Evolutionary conservation across 2,329 filamentous ascomycete species (phyloP), one percentile per base, ranked within the genome.

Genomic region (Lachnellula subtilissima): DNA sequence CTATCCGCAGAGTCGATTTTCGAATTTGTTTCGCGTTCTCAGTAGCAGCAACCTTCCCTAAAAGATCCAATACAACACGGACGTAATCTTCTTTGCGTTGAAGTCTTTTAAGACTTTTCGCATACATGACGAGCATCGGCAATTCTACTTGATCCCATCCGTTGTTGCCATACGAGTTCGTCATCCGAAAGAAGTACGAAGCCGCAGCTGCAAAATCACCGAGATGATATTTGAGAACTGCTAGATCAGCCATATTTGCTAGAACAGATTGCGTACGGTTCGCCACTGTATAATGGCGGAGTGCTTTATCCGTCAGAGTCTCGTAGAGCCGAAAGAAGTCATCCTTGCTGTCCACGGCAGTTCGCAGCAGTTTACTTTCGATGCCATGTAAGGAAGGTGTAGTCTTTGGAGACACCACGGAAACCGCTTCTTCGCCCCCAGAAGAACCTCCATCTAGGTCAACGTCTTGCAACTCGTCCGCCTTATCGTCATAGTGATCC

Each of bases 101-200:
- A 28, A 96, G 79, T 64, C 89, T 81, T 61, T 88, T 87, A 28
- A 99, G 78, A 70, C 92, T 97, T 49, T 83, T 81, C 0, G 89
- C 83, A 69, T 97, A 94, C 79, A 97, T 87, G 61, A 89, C 83
- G 5, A 97, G 79, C 81, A 96, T 89, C 0, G 87, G 87, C 3
- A 91, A 76, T 68, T 97, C 91, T 12, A 96, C 77, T 0, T 86
- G 76, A 52, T 81, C 84, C 92, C 94, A 97, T 47, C 86, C 83
- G 55, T 82, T 85, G 55, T 87, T 84, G 0, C 87, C 87, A 64
- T 94, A 96, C 59, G 89, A 88, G 0, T 87, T 86, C 0, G 89
- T 87, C 45, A 94, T 85, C 47, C 85, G 81, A 65, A 87, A 82
- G 65, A 99, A 94, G 66, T 89, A 92, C 0, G 81, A 81, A 0